A percentile compares a stretch with the other conserved stretches of the same genome.
These are phyloP conservation scores for Phytophthora uliginosa DNA, from an alignment of 352 stramenopile species.

Conservation along the genomic window DNA sequence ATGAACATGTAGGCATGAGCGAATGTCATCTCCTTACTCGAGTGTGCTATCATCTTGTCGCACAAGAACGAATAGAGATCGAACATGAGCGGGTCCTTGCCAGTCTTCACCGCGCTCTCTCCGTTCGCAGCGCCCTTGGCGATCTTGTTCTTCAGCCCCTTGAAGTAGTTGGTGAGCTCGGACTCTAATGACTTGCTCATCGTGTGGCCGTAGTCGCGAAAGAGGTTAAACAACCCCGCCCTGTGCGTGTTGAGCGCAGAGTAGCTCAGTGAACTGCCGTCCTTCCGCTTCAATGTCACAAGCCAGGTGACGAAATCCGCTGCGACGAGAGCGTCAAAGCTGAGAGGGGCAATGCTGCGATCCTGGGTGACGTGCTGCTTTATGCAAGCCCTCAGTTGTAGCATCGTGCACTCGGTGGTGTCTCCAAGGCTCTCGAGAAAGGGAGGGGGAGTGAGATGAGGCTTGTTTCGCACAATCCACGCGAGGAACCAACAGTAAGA, in stretches of 20 bases:
- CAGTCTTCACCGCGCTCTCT: not conserved
- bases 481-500: not conserved
- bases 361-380: not conserved
- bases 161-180: not conserved
- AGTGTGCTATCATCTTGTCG: not conserved
- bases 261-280: not conserved
- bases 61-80: not conserved
- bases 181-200: not conserved
- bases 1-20: not conserved
- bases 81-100: not conserved
- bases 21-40: not conserved
- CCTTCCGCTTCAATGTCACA: not conserved
- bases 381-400: not conserved
- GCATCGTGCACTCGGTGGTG: not conserved
- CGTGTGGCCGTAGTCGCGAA: not conserved
- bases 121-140: not conserved
- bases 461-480: not conserved
- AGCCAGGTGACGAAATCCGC: not conserved
- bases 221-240: not conserved
- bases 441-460: not conserved
- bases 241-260: not conserved
- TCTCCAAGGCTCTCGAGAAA: not conserved
- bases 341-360: not conserved
- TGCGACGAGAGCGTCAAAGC: not conserved
- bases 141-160: not conserved